A percentile compares a stretch with the other conserved stretches of the same genome.
Conservation (phyloP, 257 asterid genomes). For the Solanum peruvianum region DNA sequence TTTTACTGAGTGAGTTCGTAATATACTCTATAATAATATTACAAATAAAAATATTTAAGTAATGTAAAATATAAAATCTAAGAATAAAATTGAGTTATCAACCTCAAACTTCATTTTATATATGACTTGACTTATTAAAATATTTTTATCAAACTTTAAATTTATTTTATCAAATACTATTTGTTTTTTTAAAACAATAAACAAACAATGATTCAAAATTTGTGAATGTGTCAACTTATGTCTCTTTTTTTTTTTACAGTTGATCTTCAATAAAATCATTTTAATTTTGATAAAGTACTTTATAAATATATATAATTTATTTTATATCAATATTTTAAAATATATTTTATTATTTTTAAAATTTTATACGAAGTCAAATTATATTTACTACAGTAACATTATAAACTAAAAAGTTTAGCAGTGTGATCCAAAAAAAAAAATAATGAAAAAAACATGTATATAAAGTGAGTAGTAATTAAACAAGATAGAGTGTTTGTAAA, state of each 20-base stretch:
- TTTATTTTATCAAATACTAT: neutral
- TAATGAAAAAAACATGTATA: neutral
- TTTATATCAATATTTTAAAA: too few species aligned
- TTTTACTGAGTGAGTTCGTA: too few species aligned
- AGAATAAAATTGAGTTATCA: too few species aligned
- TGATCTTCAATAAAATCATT: neutral
- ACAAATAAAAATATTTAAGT: too few species aligned
- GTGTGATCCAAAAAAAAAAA: neutral
- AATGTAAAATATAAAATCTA: too few species aligned
- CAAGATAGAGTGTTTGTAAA: neutral
- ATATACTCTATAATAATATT: neutral
- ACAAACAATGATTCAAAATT: neutral
- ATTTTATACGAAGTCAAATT: too few species aligned
- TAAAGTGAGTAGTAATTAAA: neutral
- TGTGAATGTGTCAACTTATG: neutral
- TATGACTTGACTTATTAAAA: too few species aligned
- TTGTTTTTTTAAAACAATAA: neutral
- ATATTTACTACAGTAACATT: rapidly evolving
- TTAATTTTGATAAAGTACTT: too few species aligned
- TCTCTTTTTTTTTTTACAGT: neutral
- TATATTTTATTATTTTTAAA: too few species aligned
- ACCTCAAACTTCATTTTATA: too few species aligned
- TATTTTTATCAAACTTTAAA: too few species aligned
- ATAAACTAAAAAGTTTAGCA: neutral
- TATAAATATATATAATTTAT: too few species aligned